Conservation (phyloP, 352 stramenopile genomes). For the Globisporangium iwayamae region DNA sequence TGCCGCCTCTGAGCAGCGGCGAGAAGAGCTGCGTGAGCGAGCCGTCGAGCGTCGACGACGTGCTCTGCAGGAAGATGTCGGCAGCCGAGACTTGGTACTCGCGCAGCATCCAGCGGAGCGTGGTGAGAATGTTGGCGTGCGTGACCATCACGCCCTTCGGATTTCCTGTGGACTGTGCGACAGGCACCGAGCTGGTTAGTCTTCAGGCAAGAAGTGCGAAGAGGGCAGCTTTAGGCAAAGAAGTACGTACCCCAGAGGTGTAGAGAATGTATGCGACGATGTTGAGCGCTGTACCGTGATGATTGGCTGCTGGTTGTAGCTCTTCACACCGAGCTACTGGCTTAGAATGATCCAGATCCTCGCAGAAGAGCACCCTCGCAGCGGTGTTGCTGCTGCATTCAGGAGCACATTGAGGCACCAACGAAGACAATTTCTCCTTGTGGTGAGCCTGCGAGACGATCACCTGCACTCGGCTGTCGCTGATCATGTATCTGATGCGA, state of each 20-base stretch:
- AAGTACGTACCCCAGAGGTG: constrained; percentile 2
- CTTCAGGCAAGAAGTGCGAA: not conserved
- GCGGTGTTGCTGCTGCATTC: not conserved
- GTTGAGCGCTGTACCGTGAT: too few species aligned
- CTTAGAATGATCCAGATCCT: not conserved
- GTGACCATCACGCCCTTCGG: constrained; percentile 72
- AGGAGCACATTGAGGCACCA: not conserved
- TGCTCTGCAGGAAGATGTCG: constrained; percentile 67
- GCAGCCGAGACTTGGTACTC: constrained; percentile 48
- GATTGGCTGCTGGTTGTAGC: not conserved
- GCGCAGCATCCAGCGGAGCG: constrained; percentile 44
- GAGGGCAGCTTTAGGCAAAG: not conserved
- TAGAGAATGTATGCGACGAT: constrained; percentile 6
- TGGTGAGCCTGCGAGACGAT: constrained; percentile 1
- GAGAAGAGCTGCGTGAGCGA: constrained; percentile 62
- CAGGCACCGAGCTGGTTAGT: not conserved
- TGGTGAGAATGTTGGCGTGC: constrained; percentile 59
- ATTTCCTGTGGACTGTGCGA: not conserved
- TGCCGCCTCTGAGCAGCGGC: constrained; percentile 36
- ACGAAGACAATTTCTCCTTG: not conserved
- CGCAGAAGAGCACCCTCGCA: not conserved
- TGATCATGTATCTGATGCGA: constrained; percentile 1
- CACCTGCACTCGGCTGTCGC: not conserved
- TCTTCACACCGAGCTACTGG: not conserved
- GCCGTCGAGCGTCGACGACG: constrained; percentile 48